Conservation (phyloP, 2,329 filamentous ascomycete species). For the Cladosporium colombiae region DNA sequence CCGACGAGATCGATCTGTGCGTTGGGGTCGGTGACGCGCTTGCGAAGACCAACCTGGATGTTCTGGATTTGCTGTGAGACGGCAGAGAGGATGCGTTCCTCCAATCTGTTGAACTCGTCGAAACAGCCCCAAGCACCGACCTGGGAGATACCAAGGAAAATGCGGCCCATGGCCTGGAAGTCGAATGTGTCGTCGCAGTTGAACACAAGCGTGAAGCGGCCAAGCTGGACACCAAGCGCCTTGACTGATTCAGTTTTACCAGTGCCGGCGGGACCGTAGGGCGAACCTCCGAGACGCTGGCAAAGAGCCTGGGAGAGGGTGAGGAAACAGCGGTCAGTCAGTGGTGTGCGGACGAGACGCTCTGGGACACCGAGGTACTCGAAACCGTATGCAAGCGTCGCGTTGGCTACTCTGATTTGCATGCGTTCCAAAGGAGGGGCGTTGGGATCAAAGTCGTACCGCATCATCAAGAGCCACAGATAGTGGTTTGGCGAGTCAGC, state of each 20-base stretch:
- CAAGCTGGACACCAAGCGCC: constrained; percentile 91
- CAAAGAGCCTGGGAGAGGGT: constrained; percentile 95
- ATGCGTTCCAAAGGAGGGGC: constrained; percentile 82
- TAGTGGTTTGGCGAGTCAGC: constrained; percentile 79
- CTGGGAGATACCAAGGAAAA: constrained; percentile 98
- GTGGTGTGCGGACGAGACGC: constrained; percentile 89
- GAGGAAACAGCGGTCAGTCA: constrained; percentile 97
- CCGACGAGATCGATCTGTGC: constrained; percentile 93
- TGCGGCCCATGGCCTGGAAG: constrained; percentile 99
- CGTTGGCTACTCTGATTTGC: constrained; percentile 94
- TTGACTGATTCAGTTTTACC: constrained; percentile 99
- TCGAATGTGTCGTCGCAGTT: constrained; percentile 99
- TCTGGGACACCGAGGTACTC: constrained; percentile 97
- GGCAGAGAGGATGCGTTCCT: constrained; percentile 94
- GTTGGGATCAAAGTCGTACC: constrained; percentile 82
- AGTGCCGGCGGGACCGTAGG: constrained; percentile 95
- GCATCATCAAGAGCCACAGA: constrained; percentile 94
- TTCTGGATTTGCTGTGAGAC: constrained; percentile 99
- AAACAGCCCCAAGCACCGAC: constrained; percentile 99
- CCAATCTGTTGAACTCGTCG: constrained; percentile 98
- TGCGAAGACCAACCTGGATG: constrained; percentile 92
- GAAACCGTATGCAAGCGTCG: constrained; percentile 91
- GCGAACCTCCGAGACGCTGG: constrained; percentile 92
- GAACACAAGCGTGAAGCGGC: constrained; percentile 96
- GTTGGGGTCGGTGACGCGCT: constrained; percentile 76